phyloP scores from a whole-genome alignment of 306 rosid species.

The Elaeagnus macrophylla region DNA sequence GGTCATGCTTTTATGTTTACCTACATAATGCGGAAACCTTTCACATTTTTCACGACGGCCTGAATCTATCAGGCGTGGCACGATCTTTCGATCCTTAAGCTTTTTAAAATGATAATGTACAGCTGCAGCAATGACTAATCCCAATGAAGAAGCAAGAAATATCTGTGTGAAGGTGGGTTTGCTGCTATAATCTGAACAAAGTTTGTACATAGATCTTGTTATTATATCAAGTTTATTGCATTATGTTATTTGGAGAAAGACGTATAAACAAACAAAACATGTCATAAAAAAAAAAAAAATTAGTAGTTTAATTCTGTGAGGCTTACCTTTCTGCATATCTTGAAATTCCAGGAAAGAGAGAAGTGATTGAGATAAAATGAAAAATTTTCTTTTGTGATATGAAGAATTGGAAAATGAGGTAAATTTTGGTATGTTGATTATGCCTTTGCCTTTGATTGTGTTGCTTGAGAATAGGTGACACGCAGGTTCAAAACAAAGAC shows the following conservation, averaged over 20 bases:
- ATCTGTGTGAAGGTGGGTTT: slow-evolving; percentile 54
- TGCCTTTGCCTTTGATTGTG: slow-evolving; percentile 1
- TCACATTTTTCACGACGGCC: slow-evolving; percentile 54
- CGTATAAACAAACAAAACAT: neutral
- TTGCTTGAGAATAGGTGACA: too few relatives aligned
- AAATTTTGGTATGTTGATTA: slow-evolving; percentile 12
- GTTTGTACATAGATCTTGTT: too few relatives aligned
- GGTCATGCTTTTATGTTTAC: slow-evolving; percentile 28
- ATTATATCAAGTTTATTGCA: neutral
- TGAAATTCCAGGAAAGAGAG: slow-evolving; percentile 16
- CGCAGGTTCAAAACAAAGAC: too few relatives aligned
- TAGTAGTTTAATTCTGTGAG: neutral
- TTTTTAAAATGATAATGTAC: slow-evolving; percentile 46
- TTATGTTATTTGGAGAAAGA: neutral
- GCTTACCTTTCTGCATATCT: slow-evolving; percentile 55
- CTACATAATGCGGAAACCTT: slow-evolving; percentile 83
- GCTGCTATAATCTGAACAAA: slow-evolving; percentile 29
- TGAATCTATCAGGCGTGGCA: slow-evolving; percentile 47
- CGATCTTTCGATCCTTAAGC: slow-evolving; percentile 42
- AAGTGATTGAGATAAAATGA: slow-evolving; percentile 10
- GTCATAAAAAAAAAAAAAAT: neutral
- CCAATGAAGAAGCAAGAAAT: slow-evolving; percentile 52
- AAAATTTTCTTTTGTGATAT: neutral
- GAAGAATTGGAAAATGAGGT: neutral
- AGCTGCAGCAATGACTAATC: slow-evolving; percentile 51